Conservation (phyloP, 352 stramenopile genomes). For the Pythium rhizo-oryzae region DNA sequence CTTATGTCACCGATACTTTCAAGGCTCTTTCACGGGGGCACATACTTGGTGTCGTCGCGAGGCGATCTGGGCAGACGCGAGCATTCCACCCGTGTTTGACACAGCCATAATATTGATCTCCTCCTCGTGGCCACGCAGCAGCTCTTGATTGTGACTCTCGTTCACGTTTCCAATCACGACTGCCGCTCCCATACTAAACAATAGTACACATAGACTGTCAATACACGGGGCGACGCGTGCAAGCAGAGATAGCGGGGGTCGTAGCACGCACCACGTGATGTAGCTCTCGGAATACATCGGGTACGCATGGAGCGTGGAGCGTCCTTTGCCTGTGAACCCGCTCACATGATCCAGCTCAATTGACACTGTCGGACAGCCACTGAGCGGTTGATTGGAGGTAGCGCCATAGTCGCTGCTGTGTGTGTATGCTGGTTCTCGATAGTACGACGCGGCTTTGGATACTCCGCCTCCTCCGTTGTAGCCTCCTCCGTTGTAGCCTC, state of each 20-base stretch:
- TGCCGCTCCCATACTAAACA: slow-evolving; percentile 41
- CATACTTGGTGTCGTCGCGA: slow-evolving; percentile 29
- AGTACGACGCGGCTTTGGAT: slow-evolving; percentile 19
- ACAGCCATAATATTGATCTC: slow-evolving; percentile 41
- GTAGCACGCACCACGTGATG: slow-evolving; percentile 30
- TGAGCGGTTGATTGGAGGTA: slow-evolving; percentile 8
- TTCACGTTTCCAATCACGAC: slow-evolving; percentile 36
- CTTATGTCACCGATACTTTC: too few relatives aligned
- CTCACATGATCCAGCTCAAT: slow-evolving; percentile 74
- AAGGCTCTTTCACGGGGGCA: too few relatives aligned
- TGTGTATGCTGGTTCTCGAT: slow-evolving; percentile 23
- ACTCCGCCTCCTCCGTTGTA: background rate
- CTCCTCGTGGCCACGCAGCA: slow-evolving; percentile 43
- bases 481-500: slow-evolving; percentile 2
- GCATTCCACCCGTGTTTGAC: slow-evolving; percentile 32
- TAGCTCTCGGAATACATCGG: slow-evolving; percentile 39
- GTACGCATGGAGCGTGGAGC: slow-evolving; percentile 38
- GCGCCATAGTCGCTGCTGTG: slow-evolving; percentile 11
- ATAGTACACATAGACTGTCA: too few relatives aligned
- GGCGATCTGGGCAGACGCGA: slow-evolving; percentile 38
- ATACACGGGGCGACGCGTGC: too few relatives aligned
- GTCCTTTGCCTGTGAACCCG: slow-evolving; percentile 39
- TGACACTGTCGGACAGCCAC: slow-evolving; percentile 11
- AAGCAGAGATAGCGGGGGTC: background rate
- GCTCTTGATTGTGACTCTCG: slow-evolving; percentile 42